These are phyloP conservation scores for Trichoderma erinaceum DNA, from an alignment of 495 filamentous ascomycete species.

Conservation along the genomic window DNA sequence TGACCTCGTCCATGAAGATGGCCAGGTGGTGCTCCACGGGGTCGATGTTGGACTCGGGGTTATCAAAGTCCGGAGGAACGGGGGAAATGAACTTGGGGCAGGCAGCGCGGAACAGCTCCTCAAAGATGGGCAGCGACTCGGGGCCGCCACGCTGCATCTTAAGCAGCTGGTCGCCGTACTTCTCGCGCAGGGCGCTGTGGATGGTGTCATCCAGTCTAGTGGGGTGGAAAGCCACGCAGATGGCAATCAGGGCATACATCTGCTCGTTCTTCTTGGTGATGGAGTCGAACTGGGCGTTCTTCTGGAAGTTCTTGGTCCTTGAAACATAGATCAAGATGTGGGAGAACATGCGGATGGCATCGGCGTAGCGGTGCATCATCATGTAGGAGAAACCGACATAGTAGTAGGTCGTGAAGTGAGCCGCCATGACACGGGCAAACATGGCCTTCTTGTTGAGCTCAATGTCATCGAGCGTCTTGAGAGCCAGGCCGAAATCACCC, in stretches of 20 bases:
- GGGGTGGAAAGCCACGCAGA: conserved; percentile 95
- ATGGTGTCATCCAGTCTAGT: conserved; percentile 97
- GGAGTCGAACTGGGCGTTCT: conserved; percentile 93
- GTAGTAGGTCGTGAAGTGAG: conserved; percentile 99
- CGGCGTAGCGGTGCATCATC: conserved; percentile 99
- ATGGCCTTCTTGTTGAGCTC: conserved; percentile 99
- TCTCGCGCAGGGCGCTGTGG: conserved; percentile 94
- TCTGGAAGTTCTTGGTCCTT: conserved; percentile 99
- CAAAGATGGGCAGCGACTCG: conserved; percentile 89
- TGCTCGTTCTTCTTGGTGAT: conserved; percentile 99
- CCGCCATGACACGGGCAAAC: conserved; percentile 98
- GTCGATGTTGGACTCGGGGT: conserved; percentile 88
- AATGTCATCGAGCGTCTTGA: conserved; percentile 98
- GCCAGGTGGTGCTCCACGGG: conserved; percentile 93
- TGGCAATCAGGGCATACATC: conserved; percentile 98
- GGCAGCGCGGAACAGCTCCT: conserved; percentile 89
- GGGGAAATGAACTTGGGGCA: conserved; percentile 99
- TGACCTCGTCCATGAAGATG: conserved; percentile 99
- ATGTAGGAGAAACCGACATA: conserved; percentile 99
- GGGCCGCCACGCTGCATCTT: conserved; percentile 93
- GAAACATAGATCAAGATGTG: conserved; percentile 99
- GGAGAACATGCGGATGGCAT: conserved; percentile 98
- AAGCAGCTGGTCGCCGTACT: conserved; percentile 95
- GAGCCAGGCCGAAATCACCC: conserved; percentile 93
- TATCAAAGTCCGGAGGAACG: conserved; percentile 93